Evolutionary conservation across 257 asterid species (phyloP).

Genomic region (Henckelia pumila): DNA sequence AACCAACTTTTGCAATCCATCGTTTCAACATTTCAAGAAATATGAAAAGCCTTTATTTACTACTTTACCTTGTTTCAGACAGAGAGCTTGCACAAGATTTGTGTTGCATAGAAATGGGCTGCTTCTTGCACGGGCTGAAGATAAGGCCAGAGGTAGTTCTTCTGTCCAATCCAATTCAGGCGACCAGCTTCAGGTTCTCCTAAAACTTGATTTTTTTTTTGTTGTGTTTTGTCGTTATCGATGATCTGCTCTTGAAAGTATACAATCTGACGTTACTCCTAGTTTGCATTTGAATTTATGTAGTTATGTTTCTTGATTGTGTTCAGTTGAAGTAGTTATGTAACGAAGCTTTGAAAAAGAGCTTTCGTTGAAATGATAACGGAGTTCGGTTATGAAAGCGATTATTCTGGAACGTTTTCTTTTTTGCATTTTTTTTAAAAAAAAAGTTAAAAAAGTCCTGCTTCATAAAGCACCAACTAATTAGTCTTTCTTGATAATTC

Average conservation of each 20-base stretch:
- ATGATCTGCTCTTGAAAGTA: neutral
- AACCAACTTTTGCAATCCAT: slow-evolving; percentile 26
- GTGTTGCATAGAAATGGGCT: slow-evolving; percentile 47
- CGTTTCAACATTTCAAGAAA: slow-evolving; percentile 35
- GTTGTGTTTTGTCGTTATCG: neutral
- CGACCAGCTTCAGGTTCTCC: slow-evolving; percentile 44
- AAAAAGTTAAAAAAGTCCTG: neutral
- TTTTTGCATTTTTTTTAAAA: no score
- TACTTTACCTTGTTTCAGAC: slow-evolving; percentile 32
- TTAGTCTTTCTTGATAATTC: neutral
- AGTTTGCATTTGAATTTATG: neutral
- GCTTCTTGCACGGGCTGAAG: slow-evolving; percentile 71
- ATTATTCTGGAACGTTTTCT: no score
- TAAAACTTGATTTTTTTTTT: neutral
- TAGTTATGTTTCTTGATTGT: slow-evolving; percentile 2
- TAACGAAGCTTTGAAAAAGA: neutral
- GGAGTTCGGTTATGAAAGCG: neutral
- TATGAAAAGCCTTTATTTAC: slow-evolving; percentile 24
- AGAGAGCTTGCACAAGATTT: slow-evolving; percentile 30
- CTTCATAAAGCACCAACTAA: neutral
- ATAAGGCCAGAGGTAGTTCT: slow-evolving; percentile 47
- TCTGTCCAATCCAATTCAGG: slow-evolving; percentile 36
- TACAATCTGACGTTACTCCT: neutral
- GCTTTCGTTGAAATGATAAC: neutral
- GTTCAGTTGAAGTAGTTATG: neutral